Conservation (phyloP, 148 eudicot species). For the Rhododendron williamsianum region DNA sequence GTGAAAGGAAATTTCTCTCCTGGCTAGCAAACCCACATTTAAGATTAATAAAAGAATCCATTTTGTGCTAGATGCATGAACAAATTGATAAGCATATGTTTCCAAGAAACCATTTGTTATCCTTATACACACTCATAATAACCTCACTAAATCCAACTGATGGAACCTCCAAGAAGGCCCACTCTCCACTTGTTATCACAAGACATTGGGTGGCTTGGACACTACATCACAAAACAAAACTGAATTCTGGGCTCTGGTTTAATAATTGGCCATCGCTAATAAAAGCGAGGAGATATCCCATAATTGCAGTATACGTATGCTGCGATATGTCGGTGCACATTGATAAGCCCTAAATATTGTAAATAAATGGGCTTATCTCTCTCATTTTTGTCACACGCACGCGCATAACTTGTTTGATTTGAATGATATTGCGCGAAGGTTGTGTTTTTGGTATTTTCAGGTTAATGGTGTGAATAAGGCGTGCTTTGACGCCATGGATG, state of each 20-base stretch:
- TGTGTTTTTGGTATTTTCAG: too few relatives aligned
- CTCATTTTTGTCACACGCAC: too few relatives aligned
- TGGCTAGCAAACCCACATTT: background rate
- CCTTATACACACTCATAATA: background rate
- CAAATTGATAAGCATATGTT: background rate
- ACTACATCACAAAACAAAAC: background rate
- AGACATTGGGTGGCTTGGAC: background rate
- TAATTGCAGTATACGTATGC: background rate
- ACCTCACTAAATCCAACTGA: background rate
- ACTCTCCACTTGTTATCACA: background rate
- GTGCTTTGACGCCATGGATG: too few relatives aligned
- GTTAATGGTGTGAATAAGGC: too few relatives aligned
- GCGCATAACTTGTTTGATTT: too few relatives aligned
- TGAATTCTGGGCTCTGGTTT: background rate
- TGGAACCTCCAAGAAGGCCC: background rate
- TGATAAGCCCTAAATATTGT: too few relatives aligned
- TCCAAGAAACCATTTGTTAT: background rate
- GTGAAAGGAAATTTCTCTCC: conserved; percentile 3
- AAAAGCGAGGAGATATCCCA: background rate
- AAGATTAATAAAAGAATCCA: background rate
- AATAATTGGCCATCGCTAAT: background rate
- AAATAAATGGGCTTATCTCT: too few relatives aligned
- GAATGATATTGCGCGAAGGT: too few relatives aligned
- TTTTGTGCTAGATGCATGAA: background rate
- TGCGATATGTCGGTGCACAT: background rate